Percentiles rank a stretch among this genome's conserved stretches.
phyloP scores from a whole-genome alignment of 345 rosid species.

The Populus pruinosa region DNA sequence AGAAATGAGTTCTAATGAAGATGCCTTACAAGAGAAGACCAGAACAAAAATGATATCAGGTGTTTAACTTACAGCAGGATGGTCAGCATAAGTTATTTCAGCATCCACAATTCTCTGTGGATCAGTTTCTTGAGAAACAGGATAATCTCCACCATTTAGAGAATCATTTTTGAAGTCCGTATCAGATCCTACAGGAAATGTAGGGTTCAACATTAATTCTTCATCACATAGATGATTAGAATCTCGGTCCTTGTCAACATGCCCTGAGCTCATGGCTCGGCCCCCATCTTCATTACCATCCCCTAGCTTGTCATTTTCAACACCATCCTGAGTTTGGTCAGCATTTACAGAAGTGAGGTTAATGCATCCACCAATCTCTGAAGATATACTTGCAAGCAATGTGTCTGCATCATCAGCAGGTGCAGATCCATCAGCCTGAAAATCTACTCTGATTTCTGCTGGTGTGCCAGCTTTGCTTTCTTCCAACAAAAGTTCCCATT shows the following conservation, averaged over 20 bases:
- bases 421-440: slow-evolving; percentile 23
- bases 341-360: slow-evolving; percentile 31
- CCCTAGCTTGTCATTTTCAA: slow-evolving; percentile 19
- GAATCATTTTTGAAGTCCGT: slow-evolving; percentile 17
- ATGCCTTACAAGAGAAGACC: slow-evolving; percentile 4
- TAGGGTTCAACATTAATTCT: slow-evolving; percentile 24
- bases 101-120: slow-evolving; percentile 32
- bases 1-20: neutral
- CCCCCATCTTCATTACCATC: slow-evolving; percentile 29
- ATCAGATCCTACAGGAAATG: slow-evolving; percentile 25
- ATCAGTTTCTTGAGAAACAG: slow-evolving; percentile 31
- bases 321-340: slow-evolving; percentile 34
- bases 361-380: slow-evolving; percentile 30
- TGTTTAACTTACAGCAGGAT: slow-evolving; percentile 43
- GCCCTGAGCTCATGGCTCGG: slow-evolving; percentile 29
- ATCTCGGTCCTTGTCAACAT: slow-evolving; percentile 31
- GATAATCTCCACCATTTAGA: slow-evolving; percentile 22
- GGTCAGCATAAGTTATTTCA: slow-evolving; percentile 27
- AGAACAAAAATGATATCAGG: neutral
- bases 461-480: slow-evolving; percentile 38
- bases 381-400: slow-evolving; percentile 13
- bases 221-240: slow-evolving; percentile 28
- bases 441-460: slow-evolving; percentile 27
- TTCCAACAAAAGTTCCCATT: slow-evolving; percentile 29
- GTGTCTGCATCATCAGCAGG: slow-evolving; percentile 22